A percentile compares a stretch with the other conserved stretches of the same genome.
Evolutionary conservation across 495 filamentous ascomycete genomes (phyloP).

Genomic region (Rhizodiscina lignyota): DNA sequence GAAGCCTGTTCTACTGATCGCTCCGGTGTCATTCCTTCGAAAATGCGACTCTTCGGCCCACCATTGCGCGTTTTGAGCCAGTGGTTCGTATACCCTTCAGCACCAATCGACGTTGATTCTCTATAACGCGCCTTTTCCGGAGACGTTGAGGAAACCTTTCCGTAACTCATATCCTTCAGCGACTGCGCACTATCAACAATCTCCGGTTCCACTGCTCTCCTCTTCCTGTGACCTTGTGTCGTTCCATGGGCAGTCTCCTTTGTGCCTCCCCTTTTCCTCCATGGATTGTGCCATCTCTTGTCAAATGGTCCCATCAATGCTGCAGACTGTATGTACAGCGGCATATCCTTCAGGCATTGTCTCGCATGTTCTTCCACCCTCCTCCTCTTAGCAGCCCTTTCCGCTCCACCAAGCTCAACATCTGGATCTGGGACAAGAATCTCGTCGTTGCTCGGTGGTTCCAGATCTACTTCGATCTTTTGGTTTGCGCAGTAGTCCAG

Average conservation of each 20-base stretch:
- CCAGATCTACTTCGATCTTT: not conserved
- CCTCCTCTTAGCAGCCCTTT: slow-evolving; percentile 9
- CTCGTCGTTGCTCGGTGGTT: not conserved
- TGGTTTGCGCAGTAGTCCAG: not conserved
- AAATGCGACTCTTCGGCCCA: no score
- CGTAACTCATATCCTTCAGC: no score
- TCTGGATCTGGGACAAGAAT: slow-evolving; percentile 2
- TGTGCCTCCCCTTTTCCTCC: slow-evolving; percentile 1
- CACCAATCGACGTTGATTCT: no score
- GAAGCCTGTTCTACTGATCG: no score
- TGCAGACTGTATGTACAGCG: slow-evolving; percentile 8
- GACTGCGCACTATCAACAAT: no score
- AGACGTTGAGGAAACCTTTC: no score
- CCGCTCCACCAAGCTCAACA: slow-evolving; percentile 1
- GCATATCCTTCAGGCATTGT: slow-evolving; percentile 6
- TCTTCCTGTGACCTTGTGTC: no score
- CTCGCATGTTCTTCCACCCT: slow-evolving; percentile 8
- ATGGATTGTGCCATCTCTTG: slow-evolving; percentile 11
- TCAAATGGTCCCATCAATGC: slow-evolving; percentile 9
- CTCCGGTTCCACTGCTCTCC: no score
- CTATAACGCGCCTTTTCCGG: no score
- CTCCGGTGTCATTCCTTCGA: no score
- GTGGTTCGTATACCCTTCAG: no score
- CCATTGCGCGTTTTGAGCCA: no score
- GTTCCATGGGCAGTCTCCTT: not conserved